These are phyloP conservation scores for Kingdonia uniflora DNA, from an alignment of 164 flowering plant genomes.

Conservation along the genomic window DNA sequence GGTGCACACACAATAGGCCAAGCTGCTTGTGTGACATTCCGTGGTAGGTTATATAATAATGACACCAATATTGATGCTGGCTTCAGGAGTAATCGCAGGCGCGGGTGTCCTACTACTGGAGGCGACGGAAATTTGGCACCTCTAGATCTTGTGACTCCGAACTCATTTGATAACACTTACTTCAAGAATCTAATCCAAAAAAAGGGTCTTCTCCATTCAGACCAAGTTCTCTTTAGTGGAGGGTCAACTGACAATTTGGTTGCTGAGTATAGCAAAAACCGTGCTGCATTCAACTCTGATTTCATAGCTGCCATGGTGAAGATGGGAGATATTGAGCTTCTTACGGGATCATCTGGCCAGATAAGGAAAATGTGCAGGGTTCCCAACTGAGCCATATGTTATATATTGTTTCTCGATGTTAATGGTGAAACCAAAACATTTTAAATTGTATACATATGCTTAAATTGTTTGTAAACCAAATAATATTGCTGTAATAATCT, in stretches of 20 bases:
- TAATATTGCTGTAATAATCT: no score
- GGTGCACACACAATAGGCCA: conserved; percentile 50
- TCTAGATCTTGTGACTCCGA: not conserved
- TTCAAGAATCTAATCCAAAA: conserved; percentile 30
- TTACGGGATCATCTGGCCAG: conserved; percentile 29
- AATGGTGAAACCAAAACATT: no score
- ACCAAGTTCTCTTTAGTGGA: conserved; percentile 19
- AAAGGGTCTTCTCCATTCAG: conserved; percentile 31
- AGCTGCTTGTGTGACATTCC: conserved; percentile 31
- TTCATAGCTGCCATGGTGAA: conserved; percentile 32
- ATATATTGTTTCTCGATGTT: no score
- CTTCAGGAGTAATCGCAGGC: conserved; percentile 11
- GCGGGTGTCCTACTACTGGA: not conserved
- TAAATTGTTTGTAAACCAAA: no score
- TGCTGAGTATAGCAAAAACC: conserved; percentile 15
- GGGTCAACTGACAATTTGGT: conserved; percentile 24
- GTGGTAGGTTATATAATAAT: conserved; percentile 23
- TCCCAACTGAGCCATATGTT: no score
- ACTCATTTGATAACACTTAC: conserved; percentile 29
- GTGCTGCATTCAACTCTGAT: conserved; percentile 17
- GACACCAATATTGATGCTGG: conserved; percentile 28
- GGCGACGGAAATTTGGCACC: not conserved
- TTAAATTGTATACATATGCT: no score
- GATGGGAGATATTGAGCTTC: conserved; percentile 33
- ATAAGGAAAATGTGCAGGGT: conserved; percentile 31